Conservation (phyloP, 345 rosid genomes). For the Atalantia buxifolia region DNA sequence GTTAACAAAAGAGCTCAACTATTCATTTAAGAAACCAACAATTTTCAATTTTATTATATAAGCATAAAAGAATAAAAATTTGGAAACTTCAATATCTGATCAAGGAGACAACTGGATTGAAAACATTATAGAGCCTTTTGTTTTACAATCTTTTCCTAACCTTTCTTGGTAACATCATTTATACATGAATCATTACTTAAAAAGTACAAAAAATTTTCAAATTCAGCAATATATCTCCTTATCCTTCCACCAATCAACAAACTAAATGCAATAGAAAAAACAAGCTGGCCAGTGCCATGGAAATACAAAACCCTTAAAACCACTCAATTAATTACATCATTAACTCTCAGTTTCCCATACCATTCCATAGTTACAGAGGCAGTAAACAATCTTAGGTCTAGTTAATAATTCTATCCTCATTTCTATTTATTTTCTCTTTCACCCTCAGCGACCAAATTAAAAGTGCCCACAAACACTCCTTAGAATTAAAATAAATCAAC, state of each 20-base stretch:
- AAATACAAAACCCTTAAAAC: background rate
- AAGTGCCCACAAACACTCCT: background rate
- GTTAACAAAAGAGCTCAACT: conserved; percentile 4
- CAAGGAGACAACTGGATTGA: background rate
- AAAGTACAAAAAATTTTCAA: background rate
- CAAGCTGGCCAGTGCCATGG: background rate
- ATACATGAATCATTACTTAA: background rate
- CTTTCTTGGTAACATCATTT: background rate
- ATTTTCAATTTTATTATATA: background rate
- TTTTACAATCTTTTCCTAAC: background rate
- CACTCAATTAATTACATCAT: background rate
- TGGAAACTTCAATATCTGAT: background rate
- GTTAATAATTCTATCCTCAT: background rate
- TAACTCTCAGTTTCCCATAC: background rate
- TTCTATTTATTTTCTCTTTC: background rate
- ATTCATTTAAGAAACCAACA: background rate
- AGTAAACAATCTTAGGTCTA: background rate
- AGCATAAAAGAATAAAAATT: background rate
- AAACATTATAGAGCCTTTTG: background rate
- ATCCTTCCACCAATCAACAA: background rate
- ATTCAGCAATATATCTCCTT: background rate
- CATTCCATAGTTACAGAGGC: background rate
- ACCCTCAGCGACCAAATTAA: background rate
- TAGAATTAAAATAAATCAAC: conserved; percentile 8
- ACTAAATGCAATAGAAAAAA: background rate